Percentiles rank a stretch among this genome's conserved stretches.
Conservation (phyloP, 257 asterid genomes). For the Penstemon newberryi region DNA sequence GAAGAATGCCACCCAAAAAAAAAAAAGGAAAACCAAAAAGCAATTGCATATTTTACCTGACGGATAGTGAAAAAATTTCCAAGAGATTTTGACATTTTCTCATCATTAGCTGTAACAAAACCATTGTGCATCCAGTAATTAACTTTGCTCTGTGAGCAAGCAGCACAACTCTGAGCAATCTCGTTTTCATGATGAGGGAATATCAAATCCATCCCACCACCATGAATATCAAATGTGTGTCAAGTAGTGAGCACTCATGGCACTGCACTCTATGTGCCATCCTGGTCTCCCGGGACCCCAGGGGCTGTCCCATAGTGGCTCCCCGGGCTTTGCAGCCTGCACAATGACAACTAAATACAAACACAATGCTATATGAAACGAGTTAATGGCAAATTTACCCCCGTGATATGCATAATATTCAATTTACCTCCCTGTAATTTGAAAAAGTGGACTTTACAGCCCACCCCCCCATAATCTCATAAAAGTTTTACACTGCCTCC, state of each 20-base stretch:
- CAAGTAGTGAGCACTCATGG: conserved; percentile 88
- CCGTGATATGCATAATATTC: too few species aligned
- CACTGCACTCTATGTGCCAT: conserved; percentile 97
- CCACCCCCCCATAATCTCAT: too few species aligned
- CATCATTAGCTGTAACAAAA: conserved; percentile 71
- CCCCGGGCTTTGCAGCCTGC: conserved; percentile 90
- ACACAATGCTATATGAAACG: neutral
- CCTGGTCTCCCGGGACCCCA: conserved; percentile 99
- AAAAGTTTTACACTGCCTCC: too few species aligned
- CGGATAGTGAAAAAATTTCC: conserved; percentile 89
- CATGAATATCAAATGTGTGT: conserved; percentile 79
- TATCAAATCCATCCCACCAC: conserved; percentile 93
- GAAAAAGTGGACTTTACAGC: too few species aligned
- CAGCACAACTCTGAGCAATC: conserved; percentile 90
- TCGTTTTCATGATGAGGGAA: conserved; percentile 94
- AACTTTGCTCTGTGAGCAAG: conserved; percentile 77
- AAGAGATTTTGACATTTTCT: conserved; percentile 85
- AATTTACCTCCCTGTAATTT: too few species aligned
- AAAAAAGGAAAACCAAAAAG: neutral
- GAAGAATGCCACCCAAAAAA: neutral
- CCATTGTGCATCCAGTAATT: conserved; percentile 88
- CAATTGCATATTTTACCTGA: conserved; percentile 47
- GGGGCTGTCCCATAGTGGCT: conserved; percentile 89
- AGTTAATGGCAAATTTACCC: too few species aligned
- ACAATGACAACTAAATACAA: conserved; percentile 15